A percentile compares a stretch with the other conserved stretches of the same genome.
These are phyloP conservation scores for Allantophomopsis lycopodina DNA, from an alignment of 2,329 filamentous ascomycete species.

Conservation along the genomic window DNA sequence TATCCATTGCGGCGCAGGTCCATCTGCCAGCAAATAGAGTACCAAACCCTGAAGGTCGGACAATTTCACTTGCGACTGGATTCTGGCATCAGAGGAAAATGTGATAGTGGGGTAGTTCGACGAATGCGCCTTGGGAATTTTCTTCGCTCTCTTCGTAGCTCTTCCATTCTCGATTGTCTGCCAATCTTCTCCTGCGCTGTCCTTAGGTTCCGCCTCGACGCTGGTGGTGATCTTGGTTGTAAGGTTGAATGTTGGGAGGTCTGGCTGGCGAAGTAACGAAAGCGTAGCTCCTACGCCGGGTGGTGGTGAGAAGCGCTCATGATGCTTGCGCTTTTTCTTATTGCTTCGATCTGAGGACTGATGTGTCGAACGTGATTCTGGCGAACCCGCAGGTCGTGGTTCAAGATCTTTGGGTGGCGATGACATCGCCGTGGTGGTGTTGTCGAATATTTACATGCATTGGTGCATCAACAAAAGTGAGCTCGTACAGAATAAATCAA, in stretches of 20 bases:
- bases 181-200: constrained; percentile 26
- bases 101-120: constrained; percentile 44
- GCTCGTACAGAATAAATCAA: too few relatives aligned
- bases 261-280: constrained; percentile 12
- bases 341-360: not conserved
- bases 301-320: constrained; percentile 5
- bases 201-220: constrained; percentile 6
- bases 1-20: constrained; percentile 50
- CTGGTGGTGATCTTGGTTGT: constrained; percentile 10
- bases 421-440: too few relatives aligned
- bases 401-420: too few relatives aligned
- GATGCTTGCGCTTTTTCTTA: constrained; percentile 16
- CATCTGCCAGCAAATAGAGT: constrained; percentile 55
- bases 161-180: constrained; percentile 33
- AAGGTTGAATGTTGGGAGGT: constrained; percentile 19
- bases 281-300: constrained; percentile 9
- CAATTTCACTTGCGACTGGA: constrained; percentile 48
- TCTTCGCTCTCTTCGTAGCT: constrained; percentile 44
- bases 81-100: constrained; percentile 39
- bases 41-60: constrained; percentile 49
- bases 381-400: too few relatives aligned
- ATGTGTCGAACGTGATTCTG: too few relatives aligned
- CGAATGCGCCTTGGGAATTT: constrained; percentile 38
- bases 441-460: too few relatives aligned
- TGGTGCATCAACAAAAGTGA: too few relatives aligned